phyloP scores from a whole-genome alignment of 2,329 filamentous ascomycete species.

The Podosphaera xanthii region DNA sequence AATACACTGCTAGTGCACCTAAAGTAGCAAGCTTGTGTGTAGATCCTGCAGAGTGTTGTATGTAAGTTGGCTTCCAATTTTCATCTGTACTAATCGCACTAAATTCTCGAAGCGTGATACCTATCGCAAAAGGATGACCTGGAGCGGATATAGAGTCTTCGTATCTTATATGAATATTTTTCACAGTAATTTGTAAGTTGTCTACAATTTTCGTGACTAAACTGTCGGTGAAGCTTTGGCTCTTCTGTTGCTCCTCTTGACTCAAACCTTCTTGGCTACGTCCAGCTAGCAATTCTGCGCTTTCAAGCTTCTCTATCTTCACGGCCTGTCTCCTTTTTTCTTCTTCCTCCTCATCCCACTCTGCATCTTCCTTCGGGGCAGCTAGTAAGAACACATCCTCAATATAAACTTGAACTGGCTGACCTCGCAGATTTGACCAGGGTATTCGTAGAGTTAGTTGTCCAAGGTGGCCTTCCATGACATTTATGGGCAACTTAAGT shows the following conservation, averaged over 20 bases:
- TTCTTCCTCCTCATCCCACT: conserved; percentile 85
- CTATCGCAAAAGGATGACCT: conserved; percentile 82
- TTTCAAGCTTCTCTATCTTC: conserved; percentile 98
- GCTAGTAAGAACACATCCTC: conserved; percentile 93
- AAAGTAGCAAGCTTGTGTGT: conserved; percentile 90
- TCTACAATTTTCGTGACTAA: conserved; percentile 91
- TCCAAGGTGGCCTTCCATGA: conserved; percentile 83
- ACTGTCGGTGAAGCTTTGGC: conserved; percentile 91
- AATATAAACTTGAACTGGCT: conserved; percentile 83
- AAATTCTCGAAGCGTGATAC: conserved; percentile 82
- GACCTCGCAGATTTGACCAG: conserved; percentile 89
- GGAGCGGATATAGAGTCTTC: conserved; percentile 92
- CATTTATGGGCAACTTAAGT: conserved; percentile 86
- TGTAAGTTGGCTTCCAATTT: conserved; percentile 88
- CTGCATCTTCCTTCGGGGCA: conserved; percentile 82
- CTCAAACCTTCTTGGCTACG: conserved; percentile 81
- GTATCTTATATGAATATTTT: conserved; percentile 96
- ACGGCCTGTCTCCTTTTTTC: conserved; percentile 65
- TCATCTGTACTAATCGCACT: conserved; percentile 91
- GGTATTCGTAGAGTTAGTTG: conserved; percentile 82
- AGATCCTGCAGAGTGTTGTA: conserved; percentile 59
- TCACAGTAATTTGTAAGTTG: conserved; percentile 91
- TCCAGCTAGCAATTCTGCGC: conserved; percentile 83
- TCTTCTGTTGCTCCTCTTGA: conserved; percentile 88
- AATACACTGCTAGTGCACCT: conserved; percentile 79